Conservation (phyloP, 1,284 basidiomycete species). For the Cutaneotrichosporon cyanovorans region DNA sequence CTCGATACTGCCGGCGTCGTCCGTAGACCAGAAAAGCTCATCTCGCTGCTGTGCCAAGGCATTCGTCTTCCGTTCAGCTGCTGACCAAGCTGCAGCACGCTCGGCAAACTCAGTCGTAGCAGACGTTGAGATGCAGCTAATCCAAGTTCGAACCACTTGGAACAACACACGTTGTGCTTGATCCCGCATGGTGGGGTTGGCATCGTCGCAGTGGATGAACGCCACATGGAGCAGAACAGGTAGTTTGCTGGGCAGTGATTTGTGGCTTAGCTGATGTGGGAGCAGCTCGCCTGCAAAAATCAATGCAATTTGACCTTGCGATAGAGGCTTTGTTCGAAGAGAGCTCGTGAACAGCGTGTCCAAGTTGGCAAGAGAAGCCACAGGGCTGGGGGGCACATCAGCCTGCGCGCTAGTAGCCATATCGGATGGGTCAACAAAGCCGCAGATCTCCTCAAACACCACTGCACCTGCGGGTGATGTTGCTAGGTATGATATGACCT, state of each 20-base stretch:
- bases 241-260: slow-evolving; percentile 55
- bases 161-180: slow-evolving; percentile 68
- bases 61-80: slow-evolving; percentile 54
- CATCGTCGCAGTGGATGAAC: slow-evolving; percentile 76
- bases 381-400: slow-evolving; percentile 65
- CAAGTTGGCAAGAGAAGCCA: slow-evolving; percentile 34
- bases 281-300: slow-evolving; percentile 77
- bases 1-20: slow-evolving; percentile 49
- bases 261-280: slow-evolving; percentile 67
- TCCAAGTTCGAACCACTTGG: slow-evolving; percentile 70
- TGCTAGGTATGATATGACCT: slow-evolving; percentile 76
- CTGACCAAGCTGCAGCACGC: slow-evolving; percentile 22
- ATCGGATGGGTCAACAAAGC: slow-evolving; percentile 71
- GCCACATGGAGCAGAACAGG: slow-evolving; percentile 72
- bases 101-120: slow-evolving; percentile 17
- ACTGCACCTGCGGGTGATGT: slow-evolving; percentile 65
- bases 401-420: slow-evolving; percentile 65
- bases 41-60: slow-evolving; percentile 43
- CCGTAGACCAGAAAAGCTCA: slow-evolving; percentile 63
- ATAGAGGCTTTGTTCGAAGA: slow-evolving; percentile 48
- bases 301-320: slow-evolving; percentile 77
- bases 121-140: slow-evolving; percentile 45
- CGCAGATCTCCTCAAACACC: slow-evolving; percentile 75
- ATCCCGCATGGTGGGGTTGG: slow-evolving; percentile 59
- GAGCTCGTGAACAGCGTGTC: slow-evolving; percentile 37